Evolutionary conservation across 2,329 filamentous ascomycete genomes (phyloP).

Genomic region (Penicillium sp.): DNA sequence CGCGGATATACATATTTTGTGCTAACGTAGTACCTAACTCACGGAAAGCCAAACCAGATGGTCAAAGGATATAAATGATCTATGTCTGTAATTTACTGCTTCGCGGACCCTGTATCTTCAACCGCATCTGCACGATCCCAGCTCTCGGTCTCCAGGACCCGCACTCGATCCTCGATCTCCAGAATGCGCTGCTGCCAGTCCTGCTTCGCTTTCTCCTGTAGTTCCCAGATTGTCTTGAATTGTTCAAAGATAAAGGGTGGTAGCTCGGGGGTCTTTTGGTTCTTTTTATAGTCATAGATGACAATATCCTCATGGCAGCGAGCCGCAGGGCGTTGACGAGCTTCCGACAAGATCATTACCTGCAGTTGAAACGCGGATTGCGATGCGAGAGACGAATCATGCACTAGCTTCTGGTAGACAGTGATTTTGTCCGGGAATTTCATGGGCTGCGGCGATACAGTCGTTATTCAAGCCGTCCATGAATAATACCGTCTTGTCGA

Average conservation of each 20-base stretch:
- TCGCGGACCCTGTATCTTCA: conserved; percentile 59
- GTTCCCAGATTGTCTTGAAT: conserved; percentile 55
- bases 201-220: conserved; percentile 58
- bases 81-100: conserved; percentile 6
- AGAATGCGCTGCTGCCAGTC: conserved; percentile 52
- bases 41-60: background rate
- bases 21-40: background rate
- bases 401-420: conserved; percentile 72
- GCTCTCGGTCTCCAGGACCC: conserved; percentile 62
- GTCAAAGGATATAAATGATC: background rate
- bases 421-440: conserved; percentile 76
- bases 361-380: conserved; percentile 46
- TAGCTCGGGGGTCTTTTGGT: conserved; percentile 52
- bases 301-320: conserved; percentile 72
- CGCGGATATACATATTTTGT: background rate
- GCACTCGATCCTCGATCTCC: conserved; percentile 56
- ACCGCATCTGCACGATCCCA: conserved; percentile 70
- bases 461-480: background rate
- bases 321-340: conserved; percentile 67
- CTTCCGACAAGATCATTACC: conserved; percentile 68
- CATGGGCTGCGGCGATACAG: conserved; percentile 59
- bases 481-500: background rate
- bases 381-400: conserved; percentile 31
- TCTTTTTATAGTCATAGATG: conserved; percentile 66
- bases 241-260: conserved; percentile 58